Conservation (phyloP, 148 eudicot genomes). For the Bassia scoparia region DNA sequence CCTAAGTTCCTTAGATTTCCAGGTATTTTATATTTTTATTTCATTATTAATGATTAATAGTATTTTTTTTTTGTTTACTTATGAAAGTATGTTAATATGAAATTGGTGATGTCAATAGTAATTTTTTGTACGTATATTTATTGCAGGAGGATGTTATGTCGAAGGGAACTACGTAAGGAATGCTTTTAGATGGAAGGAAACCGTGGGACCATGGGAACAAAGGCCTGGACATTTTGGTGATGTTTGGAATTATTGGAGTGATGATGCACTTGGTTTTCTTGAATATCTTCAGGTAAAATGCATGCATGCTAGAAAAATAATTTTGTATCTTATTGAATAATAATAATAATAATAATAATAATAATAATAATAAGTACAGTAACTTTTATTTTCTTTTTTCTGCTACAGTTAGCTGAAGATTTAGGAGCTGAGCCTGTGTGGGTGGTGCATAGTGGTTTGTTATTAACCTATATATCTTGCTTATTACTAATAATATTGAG, state of each 20-base stretch:
- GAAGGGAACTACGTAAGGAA: constrained; percentile 58
- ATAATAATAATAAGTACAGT: too few relatives aligned
- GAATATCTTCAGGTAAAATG: constrained; percentile 58
- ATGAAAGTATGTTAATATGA: not conserved
- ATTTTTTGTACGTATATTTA: not conserved
- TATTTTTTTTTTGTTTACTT: not conserved
- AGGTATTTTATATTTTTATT: constrained; percentile 35
- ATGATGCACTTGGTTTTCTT: constrained; percentile 67
- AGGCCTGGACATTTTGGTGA: constrained; percentile 77
- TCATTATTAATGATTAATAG: not conserved
- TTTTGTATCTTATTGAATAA: too few relatives aligned
- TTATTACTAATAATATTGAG: too few relatives aligned
- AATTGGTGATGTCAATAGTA: too few relatives aligned
- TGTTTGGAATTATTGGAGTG: constrained; percentile 73
- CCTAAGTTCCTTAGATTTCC: constrained; percentile 91
- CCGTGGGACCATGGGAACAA: constrained; percentile 82
- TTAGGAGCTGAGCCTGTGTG: constrained; percentile 75
- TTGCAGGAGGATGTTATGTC: constrained; percentile 70
- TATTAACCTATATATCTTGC: too few relatives aligned
- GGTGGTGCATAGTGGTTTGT: constrained; percentile 81
- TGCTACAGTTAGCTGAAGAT: constrained; percentile 74
- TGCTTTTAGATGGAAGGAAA: constrained; percentile 81
- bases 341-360: too few relatives aligned
- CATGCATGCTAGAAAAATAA: too few relatives aligned
- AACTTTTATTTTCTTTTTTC: not conserved